A percentile compares a stretch with the other conserved stretches of the same genome.
phyloP scores from a whole-genome alignment of 805 yeast genomes.

The Phaffomyces thermotolerans region DNA sequence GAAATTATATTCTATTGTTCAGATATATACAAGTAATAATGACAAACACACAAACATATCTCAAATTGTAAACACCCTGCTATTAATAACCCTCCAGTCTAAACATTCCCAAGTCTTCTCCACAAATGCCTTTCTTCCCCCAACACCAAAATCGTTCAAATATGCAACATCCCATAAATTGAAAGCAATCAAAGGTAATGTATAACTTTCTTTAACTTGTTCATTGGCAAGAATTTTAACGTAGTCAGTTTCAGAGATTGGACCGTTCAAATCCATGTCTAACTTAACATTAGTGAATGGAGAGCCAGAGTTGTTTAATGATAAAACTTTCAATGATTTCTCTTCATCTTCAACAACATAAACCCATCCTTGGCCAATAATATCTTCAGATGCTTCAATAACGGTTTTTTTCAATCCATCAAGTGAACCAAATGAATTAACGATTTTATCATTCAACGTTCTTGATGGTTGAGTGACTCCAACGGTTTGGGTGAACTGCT shows the following conservation, averaged over 20 bases:
- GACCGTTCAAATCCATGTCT: constrained; percentile 67
- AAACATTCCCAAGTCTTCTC: constrained; percentile 69
- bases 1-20: constrained; percentile 19
- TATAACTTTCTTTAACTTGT: constrained; percentile 48
- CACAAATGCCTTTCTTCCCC: constrained; percentile 64
- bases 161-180: constrained; percentile 91
- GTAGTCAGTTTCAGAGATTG: constrained; percentile 49
- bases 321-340: constrained; percentile 47
- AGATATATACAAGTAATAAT: constrained; percentile 2
- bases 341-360: constrained; percentile 60
- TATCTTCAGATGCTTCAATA: constrained; percentile 19
- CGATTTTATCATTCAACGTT: constrained; percentile 28
- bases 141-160: constrained; percentile 73
- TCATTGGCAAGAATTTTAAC: constrained; percentile 39
- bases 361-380: constrained; percentile 65
- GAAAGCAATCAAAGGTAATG: constrained; percentile 68
- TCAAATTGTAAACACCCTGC: constrained; percentile 27
- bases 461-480: constrained; percentile 29
- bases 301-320: constrained; percentile 68
- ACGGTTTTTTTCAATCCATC: constrained; percentile 11
- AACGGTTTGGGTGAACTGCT: constrained; percentile 38
- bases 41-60: background rate
- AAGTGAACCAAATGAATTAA: constrained; percentile 31
- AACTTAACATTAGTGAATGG: constrained; percentile 71
- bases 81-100: constrained; percentile 73